Percentiles rank a stretch among this genome's conserved stretches.
Evolutionary conservation across 768 basidiomycete genomes (phyloP).

Genomic region (Suillus occidentalis): DNA sequence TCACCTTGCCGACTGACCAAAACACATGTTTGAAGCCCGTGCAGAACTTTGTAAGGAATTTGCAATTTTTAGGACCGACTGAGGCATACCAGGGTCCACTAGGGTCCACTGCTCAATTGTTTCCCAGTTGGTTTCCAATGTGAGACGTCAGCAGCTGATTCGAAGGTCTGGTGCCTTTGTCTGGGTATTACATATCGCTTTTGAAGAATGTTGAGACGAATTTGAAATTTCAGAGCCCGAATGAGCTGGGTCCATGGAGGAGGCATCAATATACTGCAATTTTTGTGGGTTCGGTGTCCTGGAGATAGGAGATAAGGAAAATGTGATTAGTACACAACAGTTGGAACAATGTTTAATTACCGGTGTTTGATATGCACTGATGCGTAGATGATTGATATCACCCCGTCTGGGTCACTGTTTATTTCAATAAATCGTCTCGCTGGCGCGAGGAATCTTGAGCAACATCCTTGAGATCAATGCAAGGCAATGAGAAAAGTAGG

Average conservation of each 20-base stretch:
- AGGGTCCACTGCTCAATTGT: neutral
- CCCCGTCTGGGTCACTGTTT: neutral
- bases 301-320: slow-evolving; percentile 1
- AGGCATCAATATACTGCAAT: neutral
- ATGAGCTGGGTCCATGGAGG: neutral
- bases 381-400: neutral
- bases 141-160: neutral
- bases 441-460: neutral
- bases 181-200: neutral
- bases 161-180: neutral
- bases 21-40: neutral
- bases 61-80: neutral
- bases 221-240: neutral
- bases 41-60: neutral
- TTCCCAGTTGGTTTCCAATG: neutral
- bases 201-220: neutral
- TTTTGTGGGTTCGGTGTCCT: neutral
- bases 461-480: neutral
- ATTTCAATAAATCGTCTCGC: neutral
- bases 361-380: neutral
- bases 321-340: neutral
- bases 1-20: neutral
- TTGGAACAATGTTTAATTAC: neutral
- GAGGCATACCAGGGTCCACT: neutral
- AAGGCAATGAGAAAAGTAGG: neutral